Conservation (phyloP, 306 rosid genomes). For the Calophaca sinica region DNA sequence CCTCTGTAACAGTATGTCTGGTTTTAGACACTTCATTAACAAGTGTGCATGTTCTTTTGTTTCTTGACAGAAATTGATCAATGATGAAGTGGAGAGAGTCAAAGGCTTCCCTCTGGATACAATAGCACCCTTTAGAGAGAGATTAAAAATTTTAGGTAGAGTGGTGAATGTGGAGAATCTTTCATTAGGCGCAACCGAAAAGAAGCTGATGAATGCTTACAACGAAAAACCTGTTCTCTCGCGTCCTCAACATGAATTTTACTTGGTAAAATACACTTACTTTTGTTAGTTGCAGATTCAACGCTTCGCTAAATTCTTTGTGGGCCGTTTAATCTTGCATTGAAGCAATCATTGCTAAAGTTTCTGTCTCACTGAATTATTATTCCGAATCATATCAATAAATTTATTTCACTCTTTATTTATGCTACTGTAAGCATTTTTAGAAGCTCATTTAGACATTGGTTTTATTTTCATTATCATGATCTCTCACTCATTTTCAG, state of each 20-base stretch:
- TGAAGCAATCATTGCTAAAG: neutral
- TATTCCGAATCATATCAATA: neutral
- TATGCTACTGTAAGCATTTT: conserved; percentile 8
- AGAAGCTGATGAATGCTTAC: conserved; percentile 90
- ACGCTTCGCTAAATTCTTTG: neutral
- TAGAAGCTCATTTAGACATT: neutral
- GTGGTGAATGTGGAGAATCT: conserved; percentile 85
- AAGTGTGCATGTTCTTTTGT: conserved; percentile 27
- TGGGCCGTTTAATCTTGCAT: conserved; percentile 9
- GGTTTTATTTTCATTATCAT: conserved; percentile 30
- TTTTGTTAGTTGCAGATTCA: conserved; percentile 3
- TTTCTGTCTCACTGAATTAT: neutral
- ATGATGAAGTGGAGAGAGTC: conserved; percentile 97
- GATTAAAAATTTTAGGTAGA: conserved; percentile 87
- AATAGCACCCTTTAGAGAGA: conserved; percentile 88
- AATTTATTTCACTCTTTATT: neutral
- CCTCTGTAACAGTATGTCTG: neutral
- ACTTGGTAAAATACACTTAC: conserved; percentile 60
- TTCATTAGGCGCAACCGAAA: conserved; percentile 76
- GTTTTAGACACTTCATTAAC: conserved; percentile 29
- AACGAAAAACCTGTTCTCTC: conserved; percentile 98
- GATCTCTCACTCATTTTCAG: conserved; percentile 7
- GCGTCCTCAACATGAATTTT: conserved; percentile 97
- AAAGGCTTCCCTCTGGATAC: conserved; percentile 89
- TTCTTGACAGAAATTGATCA: conserved; percentile 75